Evolutionary conservation across 208 protist species (phyloP), one percentile per base, ranked within the genome.

Genomic region (Acanthamoeba comandoni): DNA sequence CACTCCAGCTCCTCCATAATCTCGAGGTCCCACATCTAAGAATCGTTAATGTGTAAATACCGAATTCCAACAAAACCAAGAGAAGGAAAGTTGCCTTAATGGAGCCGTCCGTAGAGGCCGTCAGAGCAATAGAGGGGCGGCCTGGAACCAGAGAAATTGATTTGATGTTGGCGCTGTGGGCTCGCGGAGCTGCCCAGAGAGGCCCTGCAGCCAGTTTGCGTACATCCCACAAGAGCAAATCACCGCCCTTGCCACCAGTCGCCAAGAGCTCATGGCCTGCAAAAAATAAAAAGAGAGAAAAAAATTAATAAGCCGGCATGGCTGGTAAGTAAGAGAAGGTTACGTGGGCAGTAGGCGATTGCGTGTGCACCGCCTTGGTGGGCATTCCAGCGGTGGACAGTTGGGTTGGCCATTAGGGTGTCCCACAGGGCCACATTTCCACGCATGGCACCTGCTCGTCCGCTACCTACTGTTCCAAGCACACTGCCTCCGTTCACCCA

Each of bases 371-470:
- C 79, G 57, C 79, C 79, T 15, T 29, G 55, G 24, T 87, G 79
- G 55, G 55, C 24, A 43, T 29, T 48, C 55, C 51, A 87, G 17
- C 57, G 69, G 7, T 31, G 39, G 29, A 87, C 79, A 22, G 39
- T 57, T 19, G 79, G 79, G 53, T 35, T 87, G 79, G 79, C n/a
- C 57, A 87, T 53, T 53, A 87, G 79, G 15, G 53, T 48, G 57
- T 87, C 79, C 79, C 51, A 87, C 19, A 87, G 79, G 3, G 79
- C 79, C 51, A 87, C 79, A 60, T 87, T 48, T 19, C 79, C 22
- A n/a, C 57, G 79, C 29, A 53, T 87, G 55, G 24, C 55, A 64
- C 79, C 79, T 19, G 79, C 79, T 24, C 51, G 55, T 35, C 57
- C 62, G 57, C 57, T 69, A 48, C 79, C 79, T 22, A 31, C 79